Evolutionary conservation across 2,329 filamentous ascomycete genomes (phyloP).

Genomic region (Helminthosporium solani): DNA sequence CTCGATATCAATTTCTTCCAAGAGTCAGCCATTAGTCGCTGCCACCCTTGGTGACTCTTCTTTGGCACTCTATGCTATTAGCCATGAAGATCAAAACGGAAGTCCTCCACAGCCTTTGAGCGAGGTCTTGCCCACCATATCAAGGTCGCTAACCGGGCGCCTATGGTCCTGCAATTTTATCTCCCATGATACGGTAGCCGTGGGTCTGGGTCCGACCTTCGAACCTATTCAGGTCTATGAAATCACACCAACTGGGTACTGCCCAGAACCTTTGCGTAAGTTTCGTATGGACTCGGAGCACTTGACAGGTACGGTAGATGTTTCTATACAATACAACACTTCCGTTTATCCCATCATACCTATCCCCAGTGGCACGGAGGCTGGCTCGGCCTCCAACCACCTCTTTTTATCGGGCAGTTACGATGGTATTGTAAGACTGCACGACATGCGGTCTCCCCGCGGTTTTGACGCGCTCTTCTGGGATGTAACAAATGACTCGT

Average conservation of each 20-base stretch:
- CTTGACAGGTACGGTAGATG: slow-evolving; percentile 27
- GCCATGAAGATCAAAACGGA: slow-evolving; percentile 23
- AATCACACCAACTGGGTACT: slow-evolving; percentile 49
- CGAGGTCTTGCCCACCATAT: slow-evolving; percentile 16
- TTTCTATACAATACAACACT: slow-evolving; percentile 11
- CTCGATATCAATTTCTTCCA: slow-evolving; percentile 50
- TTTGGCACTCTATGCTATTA: slow-evolving; percentile 50
- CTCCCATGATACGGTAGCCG: slow-evolving; percentile 50
- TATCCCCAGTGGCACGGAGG: slow-evolving; percentile 34
- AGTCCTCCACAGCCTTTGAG: slow-evolving; percentile 23
- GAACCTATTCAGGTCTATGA: slow-evolving; percentile 53
- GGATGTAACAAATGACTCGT: slow-evolving; percentile 59
- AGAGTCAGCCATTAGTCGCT: slow-evolving; percentile 49
- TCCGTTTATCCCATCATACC: slow-evolving; percentile 52
- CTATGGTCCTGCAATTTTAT: slow-evolving; percentile 57
- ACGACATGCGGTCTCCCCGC: slow-evolving; percentile 59
- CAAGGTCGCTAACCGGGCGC: slow-evolving; percentile 22
- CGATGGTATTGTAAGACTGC: slow-evolving; percentile 58
- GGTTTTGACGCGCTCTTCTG: slow-evolving; percentile 52
- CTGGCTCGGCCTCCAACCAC: slow-evolving; percentile 44
- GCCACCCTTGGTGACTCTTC: slow-evolving; percentile 51
- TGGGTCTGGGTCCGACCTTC: slow-evolving; percentile 50
- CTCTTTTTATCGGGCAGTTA: slow-evolving; percentile 62
- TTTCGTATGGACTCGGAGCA: slow-evolving; percentile 34
- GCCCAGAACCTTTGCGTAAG: slow-evolving; percentile 41